Conservation (phyloP, 345 rosid genomes). For the Litchi chinensis region DNA sequence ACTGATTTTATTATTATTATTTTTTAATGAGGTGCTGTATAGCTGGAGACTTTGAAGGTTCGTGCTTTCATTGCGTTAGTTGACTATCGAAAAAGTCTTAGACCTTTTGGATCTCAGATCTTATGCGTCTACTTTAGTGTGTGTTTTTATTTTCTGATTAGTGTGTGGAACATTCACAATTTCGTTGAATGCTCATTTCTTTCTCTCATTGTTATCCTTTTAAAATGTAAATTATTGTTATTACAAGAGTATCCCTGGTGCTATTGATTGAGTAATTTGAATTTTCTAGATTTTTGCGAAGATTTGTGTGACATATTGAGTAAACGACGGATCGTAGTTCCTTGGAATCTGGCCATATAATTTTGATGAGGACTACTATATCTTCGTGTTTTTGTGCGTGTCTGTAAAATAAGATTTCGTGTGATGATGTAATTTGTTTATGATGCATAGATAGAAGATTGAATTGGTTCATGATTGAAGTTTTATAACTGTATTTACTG, state of each 20-base stretch:
- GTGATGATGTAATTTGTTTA: background rate
- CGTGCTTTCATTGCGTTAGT: background rate
- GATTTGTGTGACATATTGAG: background rate
- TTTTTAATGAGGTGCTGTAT: background rate
- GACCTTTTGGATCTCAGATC: slow-evolving; percentile 6
- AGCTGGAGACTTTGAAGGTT: slow-evolving; percentile 12
- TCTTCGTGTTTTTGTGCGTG: background rate
- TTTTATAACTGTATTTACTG: background rate
- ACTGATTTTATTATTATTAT: background rate
- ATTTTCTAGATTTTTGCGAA: background rate
- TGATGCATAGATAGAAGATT: background rate
- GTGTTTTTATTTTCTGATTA: background rate
- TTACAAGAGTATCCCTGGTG: background rate
- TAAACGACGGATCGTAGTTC: background rate
- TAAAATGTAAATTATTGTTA: slow-evolving; percentile 3
- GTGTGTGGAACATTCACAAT: background rate
- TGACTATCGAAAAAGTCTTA: background rate
- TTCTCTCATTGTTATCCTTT: no score
- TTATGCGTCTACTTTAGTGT: background rate
- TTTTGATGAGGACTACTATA: background rate
- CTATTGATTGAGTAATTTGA: background rate
- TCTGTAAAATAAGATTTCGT: background rate
- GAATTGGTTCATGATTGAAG: background rate
- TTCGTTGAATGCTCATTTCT: no score
- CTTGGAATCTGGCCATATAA: background rate